Percentiles rank a stretch among this genome's conserved stretches.
Conservation (phyloP, 306 rosid genomes). For the Trifolium pratense region DNA sequence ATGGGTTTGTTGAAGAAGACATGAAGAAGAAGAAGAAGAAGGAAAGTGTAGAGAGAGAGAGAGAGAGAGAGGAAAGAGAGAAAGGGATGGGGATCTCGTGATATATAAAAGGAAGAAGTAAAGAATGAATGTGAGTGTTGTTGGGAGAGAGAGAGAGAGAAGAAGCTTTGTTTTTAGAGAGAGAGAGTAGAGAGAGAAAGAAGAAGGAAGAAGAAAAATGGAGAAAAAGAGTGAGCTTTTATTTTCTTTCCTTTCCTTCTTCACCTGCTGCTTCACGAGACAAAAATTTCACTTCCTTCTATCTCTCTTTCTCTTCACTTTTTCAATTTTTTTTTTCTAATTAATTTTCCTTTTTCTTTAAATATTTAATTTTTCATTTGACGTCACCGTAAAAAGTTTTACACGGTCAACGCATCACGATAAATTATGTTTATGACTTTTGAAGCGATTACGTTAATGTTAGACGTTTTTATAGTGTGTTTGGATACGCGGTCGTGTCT, state of each 20-base stretch:
- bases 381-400: neutral
- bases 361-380: no score
- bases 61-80: conserved; percentile 37
- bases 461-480: no score
- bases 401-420: neutral
- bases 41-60: conserved; percentile 34
- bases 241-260: conserved; percentile 30
- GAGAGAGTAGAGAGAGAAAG: conserved; percentile 34
- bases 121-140: conserved; percentile 81
- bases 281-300: conserved; percentile 41
- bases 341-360: neutral
- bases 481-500: no score
- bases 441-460: no score
- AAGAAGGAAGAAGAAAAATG: conserved; percentile 32
- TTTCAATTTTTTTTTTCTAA: neutral
- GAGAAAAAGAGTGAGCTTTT: conserved; percentile 45
- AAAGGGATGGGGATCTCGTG: conserved; percentile 91
- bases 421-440: no score
- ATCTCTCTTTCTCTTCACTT: neutral
- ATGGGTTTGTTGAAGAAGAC: conserved; percentile 39
- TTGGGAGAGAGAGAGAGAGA: conserved; percentile 21
- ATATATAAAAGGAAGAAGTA: conserved; percentile 73
- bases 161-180: conserved; percentile 22
- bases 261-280: conserved; percentile 88
- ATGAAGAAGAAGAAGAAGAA: conserved; percentile 34